Conservation (phyloP, 164 flowering plant genomes). For the Aristolochia contorta region DNA sequence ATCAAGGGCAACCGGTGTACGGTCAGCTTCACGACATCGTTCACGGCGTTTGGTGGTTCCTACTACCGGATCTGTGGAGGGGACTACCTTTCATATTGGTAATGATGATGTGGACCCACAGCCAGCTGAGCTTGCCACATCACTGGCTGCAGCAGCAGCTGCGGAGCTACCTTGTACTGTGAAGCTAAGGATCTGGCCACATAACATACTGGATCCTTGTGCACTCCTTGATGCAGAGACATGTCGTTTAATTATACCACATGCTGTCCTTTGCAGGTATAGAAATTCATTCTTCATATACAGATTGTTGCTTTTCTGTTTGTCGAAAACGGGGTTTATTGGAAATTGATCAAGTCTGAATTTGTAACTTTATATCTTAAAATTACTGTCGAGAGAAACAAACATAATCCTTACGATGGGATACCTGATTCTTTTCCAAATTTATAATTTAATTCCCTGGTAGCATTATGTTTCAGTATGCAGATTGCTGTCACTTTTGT, state of each 20-base stretch:
- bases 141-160: conserved; percentile 78
- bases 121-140: conserved; percentile 66
- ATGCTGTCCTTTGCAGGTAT: conserved; percentile 99
- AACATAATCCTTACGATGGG: too few relatives aligned
- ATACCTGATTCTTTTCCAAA: too few relatives aligned
- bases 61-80: conserved; percentile 35
- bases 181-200: conserved; percentile 83
- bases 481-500: neutral
- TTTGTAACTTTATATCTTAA: too few relatives aligned
- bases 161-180: conserved; percentile 97
- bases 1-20: conserved; percentile 26
- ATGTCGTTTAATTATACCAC: conserved; percentile 76
- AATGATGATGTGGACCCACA: conserved; percentile 43
- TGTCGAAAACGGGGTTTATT: neutral
- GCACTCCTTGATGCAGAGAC: conserved; percentile 50
- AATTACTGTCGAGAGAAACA: too few relatives aligned
- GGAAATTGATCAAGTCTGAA: too few relatives aligned
- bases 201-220: conserved; percentile 79
- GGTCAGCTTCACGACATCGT: conserved; percentile 45
- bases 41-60: conserved; percentile 29
- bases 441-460: too few relatives aligned
- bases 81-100: conserved; percentile 17
- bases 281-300: neutral
- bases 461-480: too few relatives aligned
- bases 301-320: neutral